phyloP scores from a whole-genome alignment of 768 basidiomycete species.

The Russula foetens region DNA sequence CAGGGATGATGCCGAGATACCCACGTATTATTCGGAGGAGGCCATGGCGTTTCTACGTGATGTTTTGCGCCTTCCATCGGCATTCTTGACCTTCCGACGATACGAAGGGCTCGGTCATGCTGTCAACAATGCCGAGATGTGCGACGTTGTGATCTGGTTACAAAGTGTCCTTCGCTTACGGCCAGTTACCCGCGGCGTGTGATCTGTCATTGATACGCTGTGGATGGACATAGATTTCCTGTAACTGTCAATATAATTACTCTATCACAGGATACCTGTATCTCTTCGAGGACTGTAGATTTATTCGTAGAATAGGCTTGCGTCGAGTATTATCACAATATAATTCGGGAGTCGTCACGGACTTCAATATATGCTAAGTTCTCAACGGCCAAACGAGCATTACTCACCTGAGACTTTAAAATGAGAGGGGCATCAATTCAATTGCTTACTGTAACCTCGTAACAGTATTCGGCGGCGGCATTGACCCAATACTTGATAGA shows the following conservation, averaged over 20 bases:
- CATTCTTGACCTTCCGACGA: constrained; percentile 22
- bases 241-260: background rate
- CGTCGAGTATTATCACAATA: background rate
- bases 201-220: background rate
- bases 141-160: constrained; percentile 30
- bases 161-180: constrained; percentile 6
- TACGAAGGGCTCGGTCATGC: constrained; percentile 31
- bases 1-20: constrained; percentile 31
- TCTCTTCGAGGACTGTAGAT: background rate
- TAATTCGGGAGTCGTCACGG: background rate
- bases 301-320: background rate
- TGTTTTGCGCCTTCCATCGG: constrained; percentile 22
- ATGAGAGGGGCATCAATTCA: too few relatives aligned
- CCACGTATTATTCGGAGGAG: constrained; percentile 29
- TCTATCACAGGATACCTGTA: background rate
- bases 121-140: constrained; percentile 29
- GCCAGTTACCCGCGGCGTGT: background rate
- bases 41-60: constrained; percentile 28
- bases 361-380: background rate
- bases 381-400: too few relatives aligned
- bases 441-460: too few relatives aligned
- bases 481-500: too few relatives aligned
- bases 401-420: too few relatives aligned
- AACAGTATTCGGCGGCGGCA: too few relatives aligned
- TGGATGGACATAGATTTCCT: background rate